Percentiles rank a stretch among this genome's conserved stretches.
Evolutionary conservation across 108 stramenopile species (phyloP).

Genomic region (Cyclotella kingstonii): DNA sequence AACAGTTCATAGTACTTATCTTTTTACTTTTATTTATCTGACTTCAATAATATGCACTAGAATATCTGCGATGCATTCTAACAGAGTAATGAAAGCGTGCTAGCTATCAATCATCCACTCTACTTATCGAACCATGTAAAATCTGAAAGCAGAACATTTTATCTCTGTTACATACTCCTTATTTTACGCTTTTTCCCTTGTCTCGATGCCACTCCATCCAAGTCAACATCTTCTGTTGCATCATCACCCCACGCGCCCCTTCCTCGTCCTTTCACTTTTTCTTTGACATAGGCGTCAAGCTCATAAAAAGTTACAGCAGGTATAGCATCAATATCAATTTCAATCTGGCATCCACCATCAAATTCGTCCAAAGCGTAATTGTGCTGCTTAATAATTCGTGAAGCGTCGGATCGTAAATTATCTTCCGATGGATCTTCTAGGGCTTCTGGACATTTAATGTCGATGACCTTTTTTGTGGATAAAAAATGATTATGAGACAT

Average conservation of each 20-base stretch:
- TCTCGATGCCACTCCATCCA: constrained; percentile 10
- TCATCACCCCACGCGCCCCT: constrained; percentile 48
- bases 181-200: constrained; percentile 30
- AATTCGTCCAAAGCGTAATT: constrained; percentile 38
- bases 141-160: no score
- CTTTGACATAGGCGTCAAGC: constrained; percentile 61
- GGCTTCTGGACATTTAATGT: constrained; percentile 82
- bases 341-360: constrained; percentile 64
- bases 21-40: no score
- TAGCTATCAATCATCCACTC: no score
- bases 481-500: not conserved
- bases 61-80: no score
- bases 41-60: no score
- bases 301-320: constrained; percentile 73
- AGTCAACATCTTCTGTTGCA: constrained; percentile 7
- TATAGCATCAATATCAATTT: constrained; percentile 89
- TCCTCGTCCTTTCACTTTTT: constrained; percentile 40
- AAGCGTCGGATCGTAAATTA: constrained; percentile 25
- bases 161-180: constrained; percentile 16
- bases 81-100: no score
- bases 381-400: constrained; percentile 18
- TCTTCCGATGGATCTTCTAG: constrained; percentile 57
- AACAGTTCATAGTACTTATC: no score
- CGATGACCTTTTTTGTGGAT: constrained; percentile 44
- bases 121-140: no score